A percentile compares a stretch with the other conserved stretches of the same genome.
Evolutionary conservation across 495 filamentous ascomycete genomes (phyloP).

Genomic region (Immersiella caudata): DNA sequence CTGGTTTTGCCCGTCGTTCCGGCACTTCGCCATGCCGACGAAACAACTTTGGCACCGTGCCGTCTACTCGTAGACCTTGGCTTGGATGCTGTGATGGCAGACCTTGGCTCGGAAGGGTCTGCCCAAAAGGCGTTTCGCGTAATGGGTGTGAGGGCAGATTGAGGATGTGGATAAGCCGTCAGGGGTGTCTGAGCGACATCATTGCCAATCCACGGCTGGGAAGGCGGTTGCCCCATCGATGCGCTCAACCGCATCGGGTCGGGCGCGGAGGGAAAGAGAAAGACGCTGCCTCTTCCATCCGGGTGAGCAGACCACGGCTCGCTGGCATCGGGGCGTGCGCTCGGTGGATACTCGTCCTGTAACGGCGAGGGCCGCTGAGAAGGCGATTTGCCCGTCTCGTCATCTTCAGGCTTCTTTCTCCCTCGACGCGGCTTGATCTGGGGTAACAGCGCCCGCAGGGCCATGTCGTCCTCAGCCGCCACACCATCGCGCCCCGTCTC

Average conservation of each 20-base stretch:
- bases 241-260: constrained; percentile 31
- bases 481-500: constrained; percentile 82
- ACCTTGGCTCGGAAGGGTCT: constrained; percentile 55
- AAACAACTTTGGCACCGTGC: constrained; percentile 89
- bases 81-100: constrained; percentile 72
- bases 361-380: constrained; percentile 69
- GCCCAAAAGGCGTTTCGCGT: constrained; percentile 35
- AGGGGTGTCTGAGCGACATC: constrained; percentile 56
- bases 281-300: constrained; percentile 44
- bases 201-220: constrained; percentile 26
- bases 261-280: constrained; percentile 39
- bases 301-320: constrained; percentile 55
- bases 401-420: constrained; percentile 78
- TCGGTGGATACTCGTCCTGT: constrained; percentile 57
- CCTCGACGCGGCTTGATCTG: constrained; percentile 90
- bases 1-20: constrained; percentile 73
- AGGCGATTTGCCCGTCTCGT: constrained; percentile 61
- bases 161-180: constrained; percentile 34
- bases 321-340: constrained; percentile 35
- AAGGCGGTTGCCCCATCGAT: constrained; percentile 24
- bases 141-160: constrained; percentile 38
- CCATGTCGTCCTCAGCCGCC: constrained; percentile 87
- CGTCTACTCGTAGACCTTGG: constrained; percentile 75
- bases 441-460: constrained; percentile 83
- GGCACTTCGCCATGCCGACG: constrained; percentile 86